These are phyloP conservation scores for Urochloa ruziziensis DNA, from an alignment of 176 grass and related monocot genomes.

Conservation along the genomic window DNA sequence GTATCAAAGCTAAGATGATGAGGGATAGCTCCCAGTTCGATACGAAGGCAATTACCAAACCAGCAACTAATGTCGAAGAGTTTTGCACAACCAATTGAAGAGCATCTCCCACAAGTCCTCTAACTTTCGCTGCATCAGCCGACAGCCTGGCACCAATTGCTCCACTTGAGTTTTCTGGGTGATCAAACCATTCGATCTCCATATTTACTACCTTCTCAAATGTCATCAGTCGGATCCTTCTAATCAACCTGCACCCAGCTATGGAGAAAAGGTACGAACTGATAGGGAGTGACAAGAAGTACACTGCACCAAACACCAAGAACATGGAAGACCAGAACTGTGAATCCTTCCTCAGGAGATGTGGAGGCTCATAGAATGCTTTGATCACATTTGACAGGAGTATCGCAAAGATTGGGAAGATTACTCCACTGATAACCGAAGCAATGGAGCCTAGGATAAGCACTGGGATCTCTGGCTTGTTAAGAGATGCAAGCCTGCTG, in stretches of 20 bases:
- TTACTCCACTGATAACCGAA: slow-evolving; percentile 62
- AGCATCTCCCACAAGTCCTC: slow-evolving; percentile 81
- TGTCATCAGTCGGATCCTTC: slow-evolving; percentile 89
- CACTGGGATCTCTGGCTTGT: slow-evolving; percentile 76
- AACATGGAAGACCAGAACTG: slow-evolving; percentile 94
- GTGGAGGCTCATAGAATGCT: slow-evolving; percentile 72
- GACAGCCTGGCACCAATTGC: slow-evolving; percentile 83
- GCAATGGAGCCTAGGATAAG: slow-evolving; percentile 78
- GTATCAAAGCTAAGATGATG: slow-evolving; percentile 82
- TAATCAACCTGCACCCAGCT: slow-evolving; percentile 79
- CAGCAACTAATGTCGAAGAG: slow-evolving; percentile 68
- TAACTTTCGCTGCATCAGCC: slow-evolving; percentile 76
- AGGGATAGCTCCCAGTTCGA: slow-evolving; percentile 85
- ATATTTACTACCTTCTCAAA: slow-evolving; percentile 90
- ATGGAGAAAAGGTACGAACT: slow-evolving; percentile 84
- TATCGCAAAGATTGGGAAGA: slow-evolving; percentile 78
- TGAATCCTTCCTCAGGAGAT: slow-evolving; percentile 69
- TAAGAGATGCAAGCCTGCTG: slow-evolving; percentile 75
- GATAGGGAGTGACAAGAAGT: slow-evolving; percentile 65
- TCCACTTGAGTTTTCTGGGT: slow-evolving; percentile 81
- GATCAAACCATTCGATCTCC: slow-evolving; percentile 93
- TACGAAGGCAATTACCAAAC: slow-evolving; percentile 77
- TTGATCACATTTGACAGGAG: slow-evolving; percentile 82
- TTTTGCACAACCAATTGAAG: slow-evolving; percentile 88
- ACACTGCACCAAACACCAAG: slow-evolving; percentile 73